Conservation (phyloP, 192 early-diverging fungal species). For the Linnemannia hyalina region DNA sequence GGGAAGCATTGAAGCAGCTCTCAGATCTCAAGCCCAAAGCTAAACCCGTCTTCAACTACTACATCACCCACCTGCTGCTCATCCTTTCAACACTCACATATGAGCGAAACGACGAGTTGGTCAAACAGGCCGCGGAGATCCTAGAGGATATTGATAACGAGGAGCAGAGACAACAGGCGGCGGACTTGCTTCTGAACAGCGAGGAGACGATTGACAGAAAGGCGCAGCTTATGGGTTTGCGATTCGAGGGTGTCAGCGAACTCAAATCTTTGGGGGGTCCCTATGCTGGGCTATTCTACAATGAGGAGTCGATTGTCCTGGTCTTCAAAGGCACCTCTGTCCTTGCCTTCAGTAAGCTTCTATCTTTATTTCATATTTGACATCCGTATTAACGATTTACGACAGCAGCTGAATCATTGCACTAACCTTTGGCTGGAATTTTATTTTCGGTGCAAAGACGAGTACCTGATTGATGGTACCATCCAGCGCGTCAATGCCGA, state of each 20-base stretch:
- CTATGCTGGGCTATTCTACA: constrained; percentile 63
- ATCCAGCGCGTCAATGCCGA: constrained; percentile 65
- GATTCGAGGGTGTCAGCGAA: constrained; percentile 62
- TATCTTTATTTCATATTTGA: background rate
- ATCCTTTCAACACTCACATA: constrained; percentile 61
- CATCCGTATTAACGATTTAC: background rate
- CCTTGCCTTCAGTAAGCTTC: constrained; percentile 56
- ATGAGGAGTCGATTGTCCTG: constrained; percentile 60
- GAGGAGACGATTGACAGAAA: constrained; percentile 51
- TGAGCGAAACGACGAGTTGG: constrained; percentile 59
- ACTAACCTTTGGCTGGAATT: background rate
- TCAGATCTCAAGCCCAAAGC: constrained; percentile 6
- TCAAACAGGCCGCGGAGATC: constrained; percentile 51
- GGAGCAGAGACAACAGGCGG: constrained; percentile 24
- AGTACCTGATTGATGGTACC: constrained; percentile 60
- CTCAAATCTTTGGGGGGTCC: constrained; percentile 63
- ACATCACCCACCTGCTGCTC: constrained; percentile 60
- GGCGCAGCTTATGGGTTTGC: constrained; percentile 32
- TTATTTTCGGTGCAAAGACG: constrained; percentile 23
- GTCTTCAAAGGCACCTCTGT: constrained; percentile 66
- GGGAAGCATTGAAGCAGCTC: constrained; percentile 32
- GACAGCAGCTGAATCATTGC: no score
- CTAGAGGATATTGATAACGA: constrained; percentile 21
- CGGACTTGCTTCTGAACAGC: constrained; percentile 35
- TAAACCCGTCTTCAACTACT: constrained; percentile 41